These are phyloP conservation scores for Coniochaeta prunicola DNA, from an alignment of 2,329 filamentous ascomycete species.

Conservation along the genomic window DNA sequence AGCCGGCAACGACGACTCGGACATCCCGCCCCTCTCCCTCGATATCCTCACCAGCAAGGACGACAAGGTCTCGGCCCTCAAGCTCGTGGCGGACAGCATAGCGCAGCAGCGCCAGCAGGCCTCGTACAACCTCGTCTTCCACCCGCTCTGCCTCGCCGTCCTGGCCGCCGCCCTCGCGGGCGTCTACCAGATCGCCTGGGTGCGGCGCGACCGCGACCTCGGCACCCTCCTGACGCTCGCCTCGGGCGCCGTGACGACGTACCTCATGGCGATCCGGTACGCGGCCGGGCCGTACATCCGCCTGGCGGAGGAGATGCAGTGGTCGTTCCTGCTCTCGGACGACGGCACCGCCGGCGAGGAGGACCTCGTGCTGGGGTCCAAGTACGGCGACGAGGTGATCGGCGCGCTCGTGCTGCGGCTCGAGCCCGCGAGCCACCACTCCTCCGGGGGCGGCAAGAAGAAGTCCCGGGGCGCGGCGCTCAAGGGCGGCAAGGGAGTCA, in stretches of 20 bases:
- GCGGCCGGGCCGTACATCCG: constrained; percentile 54
- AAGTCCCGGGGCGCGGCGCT: constrained; percentile 2
- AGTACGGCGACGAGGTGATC: constrained; percentile 61
- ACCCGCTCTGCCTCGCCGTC: constrained; percentile 46
- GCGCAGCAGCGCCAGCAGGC: constrained; percentile 73
- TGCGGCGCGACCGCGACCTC: constrained; percentile 37
- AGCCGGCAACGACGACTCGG: constrained; percentile 26
- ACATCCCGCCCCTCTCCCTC: constrained; percentile 58
- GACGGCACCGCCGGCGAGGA: constrained; percentile 31
- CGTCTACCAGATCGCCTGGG: constrained; percentile 39
- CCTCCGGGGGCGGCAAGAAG: constrained; percentile 9
- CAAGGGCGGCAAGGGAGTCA: constrained; percentile 58
- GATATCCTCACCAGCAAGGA: constrained; percentile 43
- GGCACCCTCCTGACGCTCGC: constrained; percentile 50
- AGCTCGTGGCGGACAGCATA: constrained; percentile 72
- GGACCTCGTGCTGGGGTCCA: constrained; percentile 58
- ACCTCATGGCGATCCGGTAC: constrained; percentile 54
- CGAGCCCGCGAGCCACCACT: constrained; percentile 25
- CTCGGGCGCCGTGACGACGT: constrained; percentile 55
- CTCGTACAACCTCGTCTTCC: constrained; percentile 54
- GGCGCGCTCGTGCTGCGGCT: constrained; percentile 64
- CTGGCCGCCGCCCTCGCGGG: constrained; percentile 35
- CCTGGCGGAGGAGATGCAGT: constrained; percentile 53
- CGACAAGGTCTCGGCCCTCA: constrained; percentile 62
- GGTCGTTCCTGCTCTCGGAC: constrained; percentile 50